phyloP scores from a whole-genome alignment of 2,329 filamentous ascomycete genomes.

The Cytospora schulzeri region DNA sequence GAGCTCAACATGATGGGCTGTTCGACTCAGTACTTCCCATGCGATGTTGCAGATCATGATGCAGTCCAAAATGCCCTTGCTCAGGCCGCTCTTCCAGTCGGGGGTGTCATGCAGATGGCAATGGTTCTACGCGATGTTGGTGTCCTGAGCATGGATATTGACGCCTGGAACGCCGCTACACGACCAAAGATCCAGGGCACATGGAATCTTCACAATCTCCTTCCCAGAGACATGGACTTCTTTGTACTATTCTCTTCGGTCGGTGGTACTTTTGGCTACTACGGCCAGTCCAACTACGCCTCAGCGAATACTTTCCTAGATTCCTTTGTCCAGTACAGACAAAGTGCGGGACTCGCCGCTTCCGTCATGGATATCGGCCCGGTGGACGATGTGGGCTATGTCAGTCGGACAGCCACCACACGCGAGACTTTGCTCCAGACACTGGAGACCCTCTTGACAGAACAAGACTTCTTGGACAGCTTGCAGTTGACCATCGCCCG shows the following conservation, averaged over 20 bases:
- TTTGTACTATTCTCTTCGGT: conserved; percentile 40
- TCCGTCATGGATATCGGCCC: conserved; percentile 40
- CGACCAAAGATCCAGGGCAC: conserved; percentile 45
- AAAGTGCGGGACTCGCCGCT: conserved; percentile 36
- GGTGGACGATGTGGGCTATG: conserved; percentile 35
- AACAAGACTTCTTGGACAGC: conserved; percentile 33
- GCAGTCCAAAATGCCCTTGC: not conserved
- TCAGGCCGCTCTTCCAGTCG: not conserved
- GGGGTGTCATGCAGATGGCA: not conserved
- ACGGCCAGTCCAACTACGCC: conserved; percentile 38
- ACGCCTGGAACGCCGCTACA: conserved; percentile 38
- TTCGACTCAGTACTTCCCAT: not conserved
- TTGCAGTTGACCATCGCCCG: conserved; percentile 27
- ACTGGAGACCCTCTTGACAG: conserved; percentile 29
- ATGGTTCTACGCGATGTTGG: conserved; percentile 14
- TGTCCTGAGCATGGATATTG: conserved; percentile 32
- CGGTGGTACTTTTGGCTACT: conserved; percentile 30
- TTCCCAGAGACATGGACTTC: conserved; percentile 37
- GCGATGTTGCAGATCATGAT: not conserved
- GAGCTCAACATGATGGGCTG: conserved; percentile 7
- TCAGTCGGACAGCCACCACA: conserved; percentile 31
- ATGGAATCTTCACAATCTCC: conserved; percentile 42
- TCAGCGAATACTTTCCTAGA: conserved; percentile 42
- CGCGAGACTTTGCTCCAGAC: conserved; percentile 31
- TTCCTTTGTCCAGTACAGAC: conserved; percentile 38